Evolutionary conservation across 2,329 filamentous ascomycete species (phyloP), one percentile per base, ranked within the genome.

Genomic region (Trichoderma endophyticum): DNA sequence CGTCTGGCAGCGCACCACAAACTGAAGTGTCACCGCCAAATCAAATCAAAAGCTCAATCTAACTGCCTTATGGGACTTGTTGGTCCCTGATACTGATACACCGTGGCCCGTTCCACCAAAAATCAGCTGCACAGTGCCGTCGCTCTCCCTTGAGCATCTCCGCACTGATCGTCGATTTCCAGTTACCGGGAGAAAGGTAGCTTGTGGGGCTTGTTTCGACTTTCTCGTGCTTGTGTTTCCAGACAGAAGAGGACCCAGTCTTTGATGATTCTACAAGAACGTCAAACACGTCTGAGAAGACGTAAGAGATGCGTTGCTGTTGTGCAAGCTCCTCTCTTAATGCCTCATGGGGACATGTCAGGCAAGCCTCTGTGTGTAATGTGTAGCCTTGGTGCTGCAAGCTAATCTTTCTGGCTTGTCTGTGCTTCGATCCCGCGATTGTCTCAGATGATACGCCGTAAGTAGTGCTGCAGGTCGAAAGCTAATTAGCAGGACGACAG

Each of bases 111-210:
- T 68, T 68, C 26, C 65, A 39, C 54, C 21, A 26, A 36, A 43
- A 24, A 32, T 57, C 21, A 57, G 48, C 64, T 28, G 21, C 54
- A 60, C 54, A 60, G 56, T 39, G 34, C 36, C 57, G 39, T 26
- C 36, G 4, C 26, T 61, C 65, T 66, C 62, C 62, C 70, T 71
- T 59, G 67, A 63, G 57, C 39, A 28, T 59, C 70, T 71, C 70
- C 70, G 63, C 70, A 71, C 57, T 67, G 70, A 71, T 71, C 70
- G 70, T 71, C 70, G 70, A 60, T 67, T 67, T 43, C 63, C 57
- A 43, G 39, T 56, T 71, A 71, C 70, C 70, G 48, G 43, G 48
- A 54, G 63, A 61, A 32, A 54, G 67, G 67, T 70, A 62, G 59
- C 39, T 70, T 39, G 69, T 64, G 69, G 61, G 69, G 28, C 59